Evolutionary conservation across 176 grass and related monocot species (phyloP), one percentile per base, ranked within the genome.

Genomic region (Avena eriantha): DNA sequence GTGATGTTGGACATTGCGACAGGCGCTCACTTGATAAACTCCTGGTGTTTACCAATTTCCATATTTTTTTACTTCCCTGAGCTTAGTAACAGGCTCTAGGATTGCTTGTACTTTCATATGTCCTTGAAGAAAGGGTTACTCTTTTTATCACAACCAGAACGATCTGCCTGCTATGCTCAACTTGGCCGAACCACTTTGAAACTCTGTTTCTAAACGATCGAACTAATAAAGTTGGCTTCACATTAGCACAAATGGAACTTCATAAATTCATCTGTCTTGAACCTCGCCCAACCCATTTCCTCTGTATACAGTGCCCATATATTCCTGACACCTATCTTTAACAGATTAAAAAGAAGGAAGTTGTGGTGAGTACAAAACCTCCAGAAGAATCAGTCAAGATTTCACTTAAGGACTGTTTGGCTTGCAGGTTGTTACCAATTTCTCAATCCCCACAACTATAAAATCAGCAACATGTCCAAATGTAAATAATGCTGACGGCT

Each of bases 391-490:
- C 92, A 26, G 92, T 98, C 18, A 98, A 93, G 74, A 98, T 98
- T 93, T 98, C 97, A 41, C 90, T 98, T 2, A 98, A 98, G 77
- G 97, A 98, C 71, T 98, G 97, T 73, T 82, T 98, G 73, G 97
- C 94, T 81, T 98, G 97, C 94, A 98, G 97, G 97, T 98, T 69
- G 49, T 82, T 93, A 50, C 53, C 19, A 4, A 7, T 22, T 22
- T 29, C 55, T 61, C 47, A 53, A 49, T 48, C 34, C 63, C 59
- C 4, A 2, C 53, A 51, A 39, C 26, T 72, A 4, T 67, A 49
- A 57, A 81, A 81, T 43, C 56, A 83, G 47, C 16, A 39, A 24
- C 17, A 26, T 82, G 26, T 21, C 18, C 34, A 67, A 74, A 14
- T 87, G 51, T 22, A 35, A 49, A 84, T 17, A 58, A 69, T n/a